Evolutionary conservation across 192 early-diverging fungal genomes (phyloP), one percentile per base, ranked within the genome.

Genomic region (Coemansia sp.): DNA sequence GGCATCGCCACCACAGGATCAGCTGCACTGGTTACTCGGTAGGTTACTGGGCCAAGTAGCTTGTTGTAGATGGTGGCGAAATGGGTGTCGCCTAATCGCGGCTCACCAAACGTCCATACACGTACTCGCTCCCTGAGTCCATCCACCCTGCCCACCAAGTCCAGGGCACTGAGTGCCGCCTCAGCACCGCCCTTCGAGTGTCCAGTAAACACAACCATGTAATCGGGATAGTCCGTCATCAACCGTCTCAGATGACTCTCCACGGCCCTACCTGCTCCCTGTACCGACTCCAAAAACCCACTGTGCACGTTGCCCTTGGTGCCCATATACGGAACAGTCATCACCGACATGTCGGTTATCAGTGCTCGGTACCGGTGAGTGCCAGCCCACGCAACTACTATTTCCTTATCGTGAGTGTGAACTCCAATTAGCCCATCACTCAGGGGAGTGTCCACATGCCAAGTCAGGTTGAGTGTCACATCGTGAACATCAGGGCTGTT

Each of bases 121-220:
- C 72, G 64, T 7, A 71, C 33, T 0, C 77, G 47, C 21, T 37
- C 14, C 3, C 38, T 55, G 42, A 79, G 55, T 12, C 72, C 77
- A 6, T 50, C 35, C 9, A 79, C 56, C 4, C 59, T 25, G 20
- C 72, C 68, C 21, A 71, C 72, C n/a, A 79, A 53, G 21, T 74
- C 68, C 12, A 79, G 58, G 0, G 77, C 77, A 26, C 68, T 68
- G 38, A 79, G 58, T 1, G 72, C 71, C 3, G 77, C 72, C 65
- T 79, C 77, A 5, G 72, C 77, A 0, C 77, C 77, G 20, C 77
- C 77, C 43, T 79, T 79, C 25, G 77, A 79, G 42, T 79, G 77
- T 1, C 77, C 77, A n/a, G 77, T 79, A 35, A 79, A 73, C 18
- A 74, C 45, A 6, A 79, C 72, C 61, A 61, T 71, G 43, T 74